Conservation (phyloP, 2,329 filamentous ascomycete genomes). For the Rhynchosporium agropyri region DNA sequence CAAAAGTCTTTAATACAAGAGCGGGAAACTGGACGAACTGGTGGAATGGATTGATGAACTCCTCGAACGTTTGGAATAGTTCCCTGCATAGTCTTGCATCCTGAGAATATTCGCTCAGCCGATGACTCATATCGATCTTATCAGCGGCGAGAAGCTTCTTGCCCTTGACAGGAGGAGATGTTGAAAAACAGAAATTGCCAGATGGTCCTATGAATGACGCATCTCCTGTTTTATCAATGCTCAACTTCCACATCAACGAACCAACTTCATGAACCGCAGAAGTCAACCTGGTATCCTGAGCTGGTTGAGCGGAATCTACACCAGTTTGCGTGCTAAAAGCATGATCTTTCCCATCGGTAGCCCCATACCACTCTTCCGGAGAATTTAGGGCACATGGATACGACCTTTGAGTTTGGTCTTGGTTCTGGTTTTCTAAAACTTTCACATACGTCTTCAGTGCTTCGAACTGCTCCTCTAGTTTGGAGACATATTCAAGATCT, state of each 20-base stretch:
- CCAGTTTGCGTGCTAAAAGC: background rate
- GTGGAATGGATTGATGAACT: background rate
- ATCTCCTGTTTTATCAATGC: background rate
- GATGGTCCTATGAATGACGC: background rate
- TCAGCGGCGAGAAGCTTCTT: background rate
- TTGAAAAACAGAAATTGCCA: slow-evolving; percentile 4
- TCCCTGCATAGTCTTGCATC: background rate
- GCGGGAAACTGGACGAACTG: background rate
- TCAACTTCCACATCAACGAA: background rate
- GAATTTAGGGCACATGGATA: background rate
- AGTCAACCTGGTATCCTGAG: background rate
- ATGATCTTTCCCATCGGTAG: background rate
- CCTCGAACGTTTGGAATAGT: background rate
- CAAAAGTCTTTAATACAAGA: background rate
- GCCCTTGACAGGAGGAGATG: background rate
- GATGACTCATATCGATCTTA: background rate
- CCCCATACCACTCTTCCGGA: background rate
- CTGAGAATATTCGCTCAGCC: background rate
- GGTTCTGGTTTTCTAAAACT: background rate
- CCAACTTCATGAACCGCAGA: background rate
- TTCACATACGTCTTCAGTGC: background rate
- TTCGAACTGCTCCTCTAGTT: background rate
- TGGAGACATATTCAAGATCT: background rate
- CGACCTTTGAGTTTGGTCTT: background rate
- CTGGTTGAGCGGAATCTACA: slow-evolving; percentile 1